Evolutionary conservation across 257 asterid species (phyloP).

Genomic region (Primulina huaijiensis): DNA sequence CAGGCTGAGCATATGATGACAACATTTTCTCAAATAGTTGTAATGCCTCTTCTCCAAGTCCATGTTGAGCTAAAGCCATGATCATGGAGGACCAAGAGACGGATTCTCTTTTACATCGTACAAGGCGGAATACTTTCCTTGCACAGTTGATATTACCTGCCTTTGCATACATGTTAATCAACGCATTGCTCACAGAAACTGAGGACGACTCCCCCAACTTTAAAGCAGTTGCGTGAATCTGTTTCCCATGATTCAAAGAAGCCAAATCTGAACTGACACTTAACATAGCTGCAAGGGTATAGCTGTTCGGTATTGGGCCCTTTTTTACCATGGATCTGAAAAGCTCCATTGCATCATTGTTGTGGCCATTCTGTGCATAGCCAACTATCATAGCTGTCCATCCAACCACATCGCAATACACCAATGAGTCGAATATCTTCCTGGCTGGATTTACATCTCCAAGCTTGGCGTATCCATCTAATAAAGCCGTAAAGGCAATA

Average conservation of each 20-base stretch:
- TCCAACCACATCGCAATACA: conserved; percentile 71
- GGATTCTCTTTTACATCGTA: conserved; percentile 45
- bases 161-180: conserved; percentile 81
- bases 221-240: conserved; percentile 64
- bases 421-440: conserved; percentile 61
- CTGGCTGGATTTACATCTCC: conserved; percentile 81
- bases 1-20: conserved; percentile 52
- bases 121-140: conserved; percentile 38
- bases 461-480: conserved; percentile 75
- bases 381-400: conserved; percentile 97
- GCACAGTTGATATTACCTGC: conserved; percentile 66
- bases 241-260: conserved; percentile 72
- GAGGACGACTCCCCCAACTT: conserved; percentile 53
- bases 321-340: conserved; percentile 54
- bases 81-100: conserved; percentile 93
- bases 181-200: conserved; percentile 69
- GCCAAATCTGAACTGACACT: conserved; percentile 69
- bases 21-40: conserved; percentile 64
- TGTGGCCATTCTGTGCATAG: conserved; percentile 58
- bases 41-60: conserved; percentile 68
- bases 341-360: conserved; percentile 59
- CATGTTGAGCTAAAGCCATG: conserved; percentile 80
- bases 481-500: conserved; percentile 72
- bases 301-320: conserved; percentile 65
- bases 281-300: conserved; percentile 74